Evolutionary conservation across 805 yeast species (phyloP), one percentile per base, ranked within the genome.

Genomic region (Metschnikowia corniflorae): DNA sequence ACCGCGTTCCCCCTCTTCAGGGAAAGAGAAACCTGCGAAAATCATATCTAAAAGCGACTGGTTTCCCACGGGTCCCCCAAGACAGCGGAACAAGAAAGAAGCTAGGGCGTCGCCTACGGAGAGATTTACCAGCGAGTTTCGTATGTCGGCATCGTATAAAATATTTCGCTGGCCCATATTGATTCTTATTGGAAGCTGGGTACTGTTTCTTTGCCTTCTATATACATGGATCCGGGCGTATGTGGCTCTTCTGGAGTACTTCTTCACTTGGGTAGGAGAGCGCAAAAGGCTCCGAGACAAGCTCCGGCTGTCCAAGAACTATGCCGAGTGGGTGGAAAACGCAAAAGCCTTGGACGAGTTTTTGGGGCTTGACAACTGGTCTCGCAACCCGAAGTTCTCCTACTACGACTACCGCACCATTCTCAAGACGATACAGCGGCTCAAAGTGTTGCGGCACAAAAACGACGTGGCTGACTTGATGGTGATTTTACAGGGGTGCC

Each of bases 321-420:
- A 82, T 50, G 55, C 63, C 5, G 86, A 84, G 43, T 84, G 89
- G 84, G 60, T 73, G 4, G 53, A 55, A 12, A 73, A 74, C 47
- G 91, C 93, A 1, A 51, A 66, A 24, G 61, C 58, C 7, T 55
- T 84, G 31, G 93, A 84, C 52, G 58, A 68, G 22, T 71, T 63
- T 49, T 61, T 83, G 21, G 76, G 79, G 5, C 59, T 79, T n/a
- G 77, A 76, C 43, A 64, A 69, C 30, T 84, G 94, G 94, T 71
- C 75, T 30, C 50, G 59, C 7, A 77, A 77, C 42, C 80, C 81
- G 16, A 63, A 66, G 38, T 81, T 80, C 46, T 75, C 77, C 16
- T 80, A 78, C 53, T 84, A 84, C 54, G 91, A 84, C 55, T 79
- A 75, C 58, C 71, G 68, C 25, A 78, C 86, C 0, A 60, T 85